A percentile compares a stretch with the other conserved stretches of the same genome.
phyloP scores from a whole-genome alignment of 768 basidiomycete genomes.

The Leccinum variicolor region DNA sequence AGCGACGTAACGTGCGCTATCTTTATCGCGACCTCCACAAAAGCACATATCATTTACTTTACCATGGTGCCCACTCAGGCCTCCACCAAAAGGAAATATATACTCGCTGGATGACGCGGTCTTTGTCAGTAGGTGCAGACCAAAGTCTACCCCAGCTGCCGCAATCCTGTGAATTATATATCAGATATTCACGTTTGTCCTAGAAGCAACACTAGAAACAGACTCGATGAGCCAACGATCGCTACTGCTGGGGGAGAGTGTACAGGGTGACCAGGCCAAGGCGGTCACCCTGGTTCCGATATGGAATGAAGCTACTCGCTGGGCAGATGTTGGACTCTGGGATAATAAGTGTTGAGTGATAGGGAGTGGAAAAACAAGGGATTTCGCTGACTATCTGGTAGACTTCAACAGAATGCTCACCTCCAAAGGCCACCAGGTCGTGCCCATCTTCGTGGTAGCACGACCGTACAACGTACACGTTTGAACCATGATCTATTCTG shows the following conservation, averaged over 20 bases:
- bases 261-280: constrained; percentile 72
- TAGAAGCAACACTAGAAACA: constrained; percentile 19
- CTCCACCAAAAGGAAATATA: constrained; percentile 72
- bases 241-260: constrained; percentile 61
- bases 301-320: constrained; percentile 66
- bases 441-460: constrained; percentile 58
- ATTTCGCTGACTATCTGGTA: constrained; percentile 54
- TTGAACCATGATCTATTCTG: constrained; percentile 54
- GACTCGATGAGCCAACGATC: constrained; percentile 76
- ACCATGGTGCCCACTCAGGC: constrained; percentile 78
- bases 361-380: constrained; percentile 1
- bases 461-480: constrained; percentile 60
- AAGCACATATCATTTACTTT: constrained; percentile 76
- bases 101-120: constrained; percentile 44
- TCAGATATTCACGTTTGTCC: constrained; percentile 7
- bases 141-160: constrained; percentile 65
- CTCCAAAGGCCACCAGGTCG: constrained; percentile 72
- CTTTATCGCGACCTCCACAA: constrained; percentile 69
- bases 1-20: constrained; percentile 70
- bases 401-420: constrained; percentile 69
- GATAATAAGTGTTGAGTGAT: constrained; percentile 8
- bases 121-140: constrained; percentile 68
- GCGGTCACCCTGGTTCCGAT: constrained; percentile 69
- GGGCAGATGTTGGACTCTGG: constrained; percentile 43
- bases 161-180: constrained; percentile 47